phyloP scores from a whole-genome alignment of 768 basidiomycete species.

The Termitomyces sp. region DNA sequence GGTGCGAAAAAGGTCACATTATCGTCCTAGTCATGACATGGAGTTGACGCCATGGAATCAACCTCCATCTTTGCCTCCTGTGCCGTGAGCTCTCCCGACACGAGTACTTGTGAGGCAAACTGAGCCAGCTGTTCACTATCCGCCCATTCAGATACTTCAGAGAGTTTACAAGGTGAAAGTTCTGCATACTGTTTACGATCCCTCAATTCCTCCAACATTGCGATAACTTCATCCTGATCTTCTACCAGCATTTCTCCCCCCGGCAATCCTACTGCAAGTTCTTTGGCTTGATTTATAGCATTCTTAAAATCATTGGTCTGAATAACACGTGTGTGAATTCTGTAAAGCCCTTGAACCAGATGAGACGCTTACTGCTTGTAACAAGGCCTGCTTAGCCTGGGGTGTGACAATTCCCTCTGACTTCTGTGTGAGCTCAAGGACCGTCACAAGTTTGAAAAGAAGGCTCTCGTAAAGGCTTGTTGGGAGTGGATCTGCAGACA shows the following conservation, averaged over 20 bases:
- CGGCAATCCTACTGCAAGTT: slow-evolving; percentile 53
- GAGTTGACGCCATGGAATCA: slow-evolving; percentile 76
- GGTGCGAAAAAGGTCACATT: not conserved
- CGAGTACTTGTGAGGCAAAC: slow-evolving; percentile 44
- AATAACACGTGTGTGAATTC: not conserved
- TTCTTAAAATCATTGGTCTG: slow-evolving; percentile 75
- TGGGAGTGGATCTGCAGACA: slow-evolving; percentile 37
- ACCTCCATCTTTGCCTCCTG: slow-evolving; percentile 54
- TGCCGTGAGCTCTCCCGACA: slow-evolving; percentile 23
- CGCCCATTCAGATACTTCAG: not conserved
- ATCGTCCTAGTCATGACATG: slow-evolving; percentile 32
- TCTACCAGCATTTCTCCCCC: slow-evolving; percentile 69
- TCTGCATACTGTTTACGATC: slow-evolving; percentile 56
- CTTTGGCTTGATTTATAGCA: slow-evolving; percentile 54
- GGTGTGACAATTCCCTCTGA: slow-evolving; percentile 51
- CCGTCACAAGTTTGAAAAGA: slow-evolving; percentile 53
- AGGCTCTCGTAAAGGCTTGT: slow-evolving; percentile 52
- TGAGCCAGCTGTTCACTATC: slow-evolving; percentile 50
- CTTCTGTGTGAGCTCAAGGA: slow-evolving; percentile 59
- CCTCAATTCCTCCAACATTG: slow-evolving; percentile 60
- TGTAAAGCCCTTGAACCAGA: not conserved
- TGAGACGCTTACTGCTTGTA: slow-evolving; percentile 51
- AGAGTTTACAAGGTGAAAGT: not conserved
- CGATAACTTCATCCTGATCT: slow-evolving; percentile 70
- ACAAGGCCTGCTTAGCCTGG: slow-evolving; percentile 61